These are phyloP conservation scores for Albugo candida DNA, from an alignment of 352 stramenopile species.

Conservation along the genomic window DNA sequence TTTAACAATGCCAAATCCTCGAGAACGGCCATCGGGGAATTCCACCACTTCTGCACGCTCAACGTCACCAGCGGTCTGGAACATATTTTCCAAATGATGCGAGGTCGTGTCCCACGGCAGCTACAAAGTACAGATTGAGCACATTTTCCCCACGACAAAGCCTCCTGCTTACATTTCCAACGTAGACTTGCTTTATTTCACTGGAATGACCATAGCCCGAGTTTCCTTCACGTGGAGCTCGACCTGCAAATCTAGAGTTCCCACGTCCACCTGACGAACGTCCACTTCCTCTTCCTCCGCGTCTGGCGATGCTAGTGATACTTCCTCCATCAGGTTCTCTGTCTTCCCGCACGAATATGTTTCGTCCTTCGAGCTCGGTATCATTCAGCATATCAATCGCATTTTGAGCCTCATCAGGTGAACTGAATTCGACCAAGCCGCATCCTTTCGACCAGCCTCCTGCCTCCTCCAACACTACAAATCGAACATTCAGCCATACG, in stretches of 20 bases:
- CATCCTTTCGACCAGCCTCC: conserved; percentile 83
- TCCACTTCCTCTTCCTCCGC: conserved; percentile 1
- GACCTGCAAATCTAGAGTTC: conserved; percentile 3
- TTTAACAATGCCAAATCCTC: conserved; percentile 50
- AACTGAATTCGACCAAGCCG: conserved; percentile 50
- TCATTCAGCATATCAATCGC: conserved; percentile 85
- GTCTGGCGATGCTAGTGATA: conserved; percentile 46
- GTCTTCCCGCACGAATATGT: conserved; percentile 79
- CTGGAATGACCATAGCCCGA: not conserved
- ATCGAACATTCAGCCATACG: not conserved
- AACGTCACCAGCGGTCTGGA: conserved; percentile 36
- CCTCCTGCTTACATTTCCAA: conserved; percentile 41
- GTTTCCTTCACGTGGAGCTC: not conserved
- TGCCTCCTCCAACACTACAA: conserved; percentile 57
- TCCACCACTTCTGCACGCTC: conserved; percentile 41
- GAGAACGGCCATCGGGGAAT: conserved; percentile 33
- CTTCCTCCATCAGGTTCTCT: conserved; percentile 45
- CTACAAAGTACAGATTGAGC: conserved; percentile 11
- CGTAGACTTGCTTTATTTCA: conserved; percentile 34
- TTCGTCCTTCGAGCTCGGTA: conserved; percentile 81
- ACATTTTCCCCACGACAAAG: not conserved
- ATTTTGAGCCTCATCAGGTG: conserved; percentile 45
- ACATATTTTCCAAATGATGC: conserved; percentile 50
- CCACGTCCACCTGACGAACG: conserved; percentile 1
- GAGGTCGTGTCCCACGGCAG: conserved; percentile 44